Base-by-base conservation (phyloP, 2,329 filamentous ascomycete species). In the Chrysosporium queenslandicum region DNA sequence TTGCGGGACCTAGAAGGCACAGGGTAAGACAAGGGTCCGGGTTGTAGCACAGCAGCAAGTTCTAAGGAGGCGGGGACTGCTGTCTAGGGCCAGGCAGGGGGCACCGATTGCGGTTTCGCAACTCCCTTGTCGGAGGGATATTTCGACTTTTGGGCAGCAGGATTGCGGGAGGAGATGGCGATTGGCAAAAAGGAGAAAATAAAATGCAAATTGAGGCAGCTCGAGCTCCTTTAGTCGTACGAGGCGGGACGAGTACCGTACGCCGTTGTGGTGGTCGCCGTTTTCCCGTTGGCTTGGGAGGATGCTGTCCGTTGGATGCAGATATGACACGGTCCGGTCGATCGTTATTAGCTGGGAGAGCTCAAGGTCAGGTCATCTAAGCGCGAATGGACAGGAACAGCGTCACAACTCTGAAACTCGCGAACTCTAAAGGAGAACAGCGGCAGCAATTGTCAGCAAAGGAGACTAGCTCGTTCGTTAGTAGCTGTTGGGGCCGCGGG, bases 11-110 rank as follows among this genome's bases (percentile, higher is more conserved):
- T 41, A 23, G 18, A 41, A 41, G 39, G 45, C 16, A 25, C 25
- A 48, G 20, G 46, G 34, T 40, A 50, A 41, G 46, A 50, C 46
- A 40, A 50, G 46, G 46, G 34, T 50, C 46, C 21, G 11, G 36
- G 46, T 50, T 32, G 34, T 32, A 16, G 46, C 21, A 29, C 34
- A 30, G 27, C 20, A 36, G 12, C 23, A 40, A 36, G 8, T 21
- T n/a, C n/a, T 30, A 40, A 36, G 30, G 16, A 36, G 25, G 29
- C 18, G 45, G 45, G 45, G 30, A 25, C 30, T 32, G 42, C 25
- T 20, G 25, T 45, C 42, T 32, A 45, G 27, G 42, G n/a, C 25
- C 25, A 20, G 27, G 23, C 8, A 18, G 42, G 14, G 42, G 42
- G 25, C 2, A 30, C 27, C n/a, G 42, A 25, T 45, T 45, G 30